A percentile compares a stretch with the other conserved stretches of the same genome.
Conservation (phyloP, 176 grass and related monocot species). For the Oryza brachyantha region DNA sequence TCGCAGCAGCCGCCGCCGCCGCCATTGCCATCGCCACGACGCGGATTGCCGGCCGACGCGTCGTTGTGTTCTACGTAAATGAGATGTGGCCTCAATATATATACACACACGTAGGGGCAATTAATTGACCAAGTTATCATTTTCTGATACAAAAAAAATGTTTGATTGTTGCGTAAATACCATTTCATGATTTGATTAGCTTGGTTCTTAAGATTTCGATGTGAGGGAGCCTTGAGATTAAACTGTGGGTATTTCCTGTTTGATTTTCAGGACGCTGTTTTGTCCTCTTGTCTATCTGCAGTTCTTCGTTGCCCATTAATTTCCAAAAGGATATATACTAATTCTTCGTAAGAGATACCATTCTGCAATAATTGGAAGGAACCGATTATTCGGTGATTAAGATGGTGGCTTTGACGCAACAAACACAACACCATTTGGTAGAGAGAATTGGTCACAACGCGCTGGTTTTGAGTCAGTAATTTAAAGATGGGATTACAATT, state of each 20-base stretch:
- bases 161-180: not conserved
- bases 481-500: too few species aligned
- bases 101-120: too few species aligned
- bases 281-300: not conserved
- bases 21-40: not conserved
- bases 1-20: not conserved
- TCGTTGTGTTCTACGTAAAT: not conserved
- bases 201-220: not conserved
- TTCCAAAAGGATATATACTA: not conserved
- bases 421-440: not conserved
- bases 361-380: not conserved
- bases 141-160: not conserved
- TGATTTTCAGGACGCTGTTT: not conserved
- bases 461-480: too few species aligned
- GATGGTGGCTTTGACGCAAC: not conserved
- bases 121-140: not conserved
- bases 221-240: not conserved
- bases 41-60: not conserved
- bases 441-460: too few species aligned
- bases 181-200: not conserved
- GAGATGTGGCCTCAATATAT: too few species aligned
- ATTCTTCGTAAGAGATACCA: not conserved
- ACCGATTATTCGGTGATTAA: not conserved
- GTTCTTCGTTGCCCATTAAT: not conserved
- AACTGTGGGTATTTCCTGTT: not conserved